Base-by-base conservation (phyloP, 1,284 basidiomycete species). In the Ustilago tritici region DNA sequence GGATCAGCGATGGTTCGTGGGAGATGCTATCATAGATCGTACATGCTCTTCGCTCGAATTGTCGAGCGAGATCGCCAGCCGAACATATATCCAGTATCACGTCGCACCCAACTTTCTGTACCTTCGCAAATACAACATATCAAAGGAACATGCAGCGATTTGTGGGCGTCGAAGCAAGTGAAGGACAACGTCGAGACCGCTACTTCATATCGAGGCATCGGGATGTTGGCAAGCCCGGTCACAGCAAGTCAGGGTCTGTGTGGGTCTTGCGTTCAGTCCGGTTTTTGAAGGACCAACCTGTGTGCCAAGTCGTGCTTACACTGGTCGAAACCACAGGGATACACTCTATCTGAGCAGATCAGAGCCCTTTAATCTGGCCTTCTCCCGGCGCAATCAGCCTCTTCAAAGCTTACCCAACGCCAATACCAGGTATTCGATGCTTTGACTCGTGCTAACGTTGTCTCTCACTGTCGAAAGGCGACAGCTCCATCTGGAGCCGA, bases 1-100 rank as follows among this genome's bases (percentile, higher is more conserved):
- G 77, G 15, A 35, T 72, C n/a, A 65, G 70, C 35, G 72, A 79
- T 3, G 77, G 77, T 0, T 69, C 74, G 5, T 79, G 77, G 77
- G 70, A 79, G 34, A 6, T 71, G 4, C 38, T 74, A 10, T 74
- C 68, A 11, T 78, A 58, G 59, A 14, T 17, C 46, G 5, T 28
- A 28, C 23, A 28, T 28, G 23, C 23, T 3, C 23, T 28, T 28
- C 23, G 23, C 23, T 28, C 23, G 23, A 28, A 28, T 28, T 28
- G 23, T 28, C 23, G 23, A 28, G 23, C 3, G 23, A 28, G 23
- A 28, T 28, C 23, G 23, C 23, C 23, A 28, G 23, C 3, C 23
- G 23, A 28, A 28, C 23, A 28, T 28, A 28, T 28, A 28, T 28
- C 23, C 23, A 28, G 23, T 28, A 28, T 28, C 23, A 28, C 23